Conservation (phyloP, 139 green algal species). For the Auxenochlorella pyrenoidosa region DNA sequence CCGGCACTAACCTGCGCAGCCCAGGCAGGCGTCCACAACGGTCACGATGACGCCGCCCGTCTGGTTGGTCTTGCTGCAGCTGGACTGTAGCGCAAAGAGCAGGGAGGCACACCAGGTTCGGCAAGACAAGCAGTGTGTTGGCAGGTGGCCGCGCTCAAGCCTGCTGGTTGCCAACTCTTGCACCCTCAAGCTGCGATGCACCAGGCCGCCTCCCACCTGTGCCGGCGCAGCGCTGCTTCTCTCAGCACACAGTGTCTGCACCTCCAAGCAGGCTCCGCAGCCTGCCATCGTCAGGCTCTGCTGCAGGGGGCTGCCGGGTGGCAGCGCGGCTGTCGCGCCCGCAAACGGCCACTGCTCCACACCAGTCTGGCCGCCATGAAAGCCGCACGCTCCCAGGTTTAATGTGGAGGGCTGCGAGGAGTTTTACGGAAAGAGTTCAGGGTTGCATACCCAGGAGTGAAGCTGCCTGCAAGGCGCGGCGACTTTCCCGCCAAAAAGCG, state of each 20-base stretch:
- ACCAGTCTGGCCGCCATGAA: background rate
- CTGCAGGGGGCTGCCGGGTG: background rate
- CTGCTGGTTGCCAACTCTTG: background rate
- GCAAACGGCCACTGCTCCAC: background rate
- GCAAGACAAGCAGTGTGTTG: background rate
- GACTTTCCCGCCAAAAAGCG: background rate
- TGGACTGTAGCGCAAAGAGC: background rate
- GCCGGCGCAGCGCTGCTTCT: background rate
- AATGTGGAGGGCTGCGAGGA: background rate
- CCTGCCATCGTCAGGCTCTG: background rate
- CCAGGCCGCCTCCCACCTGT: background rate
- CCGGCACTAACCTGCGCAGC: background rate
- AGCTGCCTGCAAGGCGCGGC: background rate
- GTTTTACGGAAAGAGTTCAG: background rate
- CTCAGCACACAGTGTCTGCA: background rate
- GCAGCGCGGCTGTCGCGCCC: background rate
- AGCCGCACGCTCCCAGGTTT: background rate
- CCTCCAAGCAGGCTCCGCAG: conserved; percentile 25
- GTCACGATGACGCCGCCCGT: conserved; percentile 2
- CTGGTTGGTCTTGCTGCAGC: background rate
- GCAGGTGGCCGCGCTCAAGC: background rate
- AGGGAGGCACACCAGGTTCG: background rate
- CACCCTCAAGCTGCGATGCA: background rate
- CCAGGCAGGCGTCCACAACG: background rate
- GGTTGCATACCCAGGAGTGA: no score